A percentile compares a stretch with the other conserved stretches of the same genome.
Evolutionary conservation across 495 filamentous ascomycete genomes (phyloP).

Genomic region (Amniculicola lignicola): DNA sequence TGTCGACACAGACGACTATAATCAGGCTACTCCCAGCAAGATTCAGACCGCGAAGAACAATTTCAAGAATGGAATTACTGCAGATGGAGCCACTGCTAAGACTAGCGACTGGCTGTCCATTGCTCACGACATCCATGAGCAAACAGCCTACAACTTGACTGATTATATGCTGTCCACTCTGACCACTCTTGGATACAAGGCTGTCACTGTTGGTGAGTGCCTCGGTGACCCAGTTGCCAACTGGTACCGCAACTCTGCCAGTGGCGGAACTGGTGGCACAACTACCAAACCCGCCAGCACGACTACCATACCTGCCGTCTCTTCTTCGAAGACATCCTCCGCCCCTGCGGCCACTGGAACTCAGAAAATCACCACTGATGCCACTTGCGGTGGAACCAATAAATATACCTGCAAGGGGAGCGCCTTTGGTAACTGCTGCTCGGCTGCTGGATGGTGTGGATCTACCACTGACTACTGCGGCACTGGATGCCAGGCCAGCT

Average conservation of each 20-base stretch:
- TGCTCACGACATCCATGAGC: constrained; percentile 74
- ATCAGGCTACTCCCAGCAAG: constrained; percentile 54
- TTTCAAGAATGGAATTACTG: constrained; percentile 51
- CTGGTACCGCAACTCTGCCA: constrained; percentile 27
- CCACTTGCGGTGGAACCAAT: constrained; percentile 30
- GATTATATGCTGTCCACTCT: constrained; percentile 60
- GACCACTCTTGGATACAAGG: constrained; percentile 27
- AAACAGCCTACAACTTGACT: constrained; percentile 73
- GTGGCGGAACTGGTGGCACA: too few relatives aligned
- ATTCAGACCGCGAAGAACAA: constrained; percentile 74
- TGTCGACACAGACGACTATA: constrained; percentile 72
- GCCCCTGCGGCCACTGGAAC: constrained; percentile 16
- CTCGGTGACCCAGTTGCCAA: constrained; percentile 29
- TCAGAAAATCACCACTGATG: constrained; percentile 26
- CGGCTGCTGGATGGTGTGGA: constrained; percentile 28
- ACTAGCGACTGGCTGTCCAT: constrained; percentile 61
- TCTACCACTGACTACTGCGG: constrained; percentile 29
- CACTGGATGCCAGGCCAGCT: constrained; percentile 28
- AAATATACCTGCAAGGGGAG: constrained; percentile 26
- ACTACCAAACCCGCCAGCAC: not conserved
- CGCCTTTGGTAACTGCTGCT: constrained; percentile 34
- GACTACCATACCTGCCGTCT: constrained; percentile 6
- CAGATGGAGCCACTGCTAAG: constrained; percentile 48
- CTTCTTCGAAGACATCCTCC: constrained; percentile 3
- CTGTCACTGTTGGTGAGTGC: constrained; percentile 33